Base-by-base conservation (phyloP, 1,284 basidiomycete genomes). In the Fomitopsis betulina region DNA sequence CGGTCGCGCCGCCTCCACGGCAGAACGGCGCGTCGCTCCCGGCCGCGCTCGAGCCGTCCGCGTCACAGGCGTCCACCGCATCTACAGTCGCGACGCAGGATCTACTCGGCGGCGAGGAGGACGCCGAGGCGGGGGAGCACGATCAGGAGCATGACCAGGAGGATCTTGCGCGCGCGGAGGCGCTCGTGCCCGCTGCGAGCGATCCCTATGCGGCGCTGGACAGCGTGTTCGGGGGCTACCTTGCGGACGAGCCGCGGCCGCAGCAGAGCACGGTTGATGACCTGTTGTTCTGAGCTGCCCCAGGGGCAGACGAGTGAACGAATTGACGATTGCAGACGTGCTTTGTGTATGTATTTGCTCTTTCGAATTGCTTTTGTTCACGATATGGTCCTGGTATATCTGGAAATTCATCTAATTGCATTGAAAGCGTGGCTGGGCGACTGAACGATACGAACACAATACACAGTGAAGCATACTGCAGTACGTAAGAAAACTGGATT, bases 151-250 rank as follows among this genome's bases (percentile, higher is more conserved):
- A 21, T 21, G 63, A 51, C 33, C 61, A 65, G 7, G 65, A 68
- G 52, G 62, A 62, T 12, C 56, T 21, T 19, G 63, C 54, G 25
- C 35, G 58, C 17, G 49, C 64, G 32, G 62, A 61, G 43, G 58
- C 61, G 33, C 53, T 64, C 5, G 57, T 66, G 13, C 55, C 69
- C 3, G 49, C 69, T 3, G 49, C 49, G 49, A 33, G 17, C 49
- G 89, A 93, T 73, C 90, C 90, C 19, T 93, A 93, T 65, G 89
- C 90, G 10, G 85, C 84, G 61, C 72, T 93, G 51, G 87, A 80
- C 64, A 78, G 81, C 54, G 89, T 87, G 56, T 92, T 93, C 67
- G 84, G 84, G 17, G 79, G 75, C 60, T 89, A 90, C 66, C 55
- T 82, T 25, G 82, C 81, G 42, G 86, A 90, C 67, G 79, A 81